A percentile compares a stretch with the other conserved stretches of the same genome.
These are phyloP conservation scores for Tulasnella sp. DNA, from an alignment of 768 basidiomycete genomes.

Conservation along the genomic window DNA sequence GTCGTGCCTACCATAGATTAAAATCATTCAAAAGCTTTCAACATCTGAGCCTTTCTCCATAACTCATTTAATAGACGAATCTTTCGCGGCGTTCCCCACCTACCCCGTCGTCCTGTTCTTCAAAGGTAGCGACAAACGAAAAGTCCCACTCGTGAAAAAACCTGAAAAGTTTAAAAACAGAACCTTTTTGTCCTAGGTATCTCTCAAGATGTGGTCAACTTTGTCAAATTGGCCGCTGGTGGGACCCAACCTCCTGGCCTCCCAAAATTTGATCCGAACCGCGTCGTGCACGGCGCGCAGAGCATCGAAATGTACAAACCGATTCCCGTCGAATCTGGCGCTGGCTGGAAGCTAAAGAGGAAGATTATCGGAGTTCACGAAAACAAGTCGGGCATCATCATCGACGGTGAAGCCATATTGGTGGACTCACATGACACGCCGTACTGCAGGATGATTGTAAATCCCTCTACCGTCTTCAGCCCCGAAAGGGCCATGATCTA, in stretches of 20 bases:
- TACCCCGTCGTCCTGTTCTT: slow-evolving; percentile 70
- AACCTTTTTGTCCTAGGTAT: slow-evolving; percentile 31
- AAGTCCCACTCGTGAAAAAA: too few relatives aligned
- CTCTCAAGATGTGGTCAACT: slow-evolving; percentile 59
- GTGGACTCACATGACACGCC: slow-evolving; percentile 48
- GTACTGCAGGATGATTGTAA: slow-evolving; percentile 54
- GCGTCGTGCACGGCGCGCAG: slow-evolving; percentile 67
- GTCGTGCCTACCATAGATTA: too few relatives aligned
- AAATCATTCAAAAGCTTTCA: too few relatives aligned
- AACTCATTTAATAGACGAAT: slow-evolving; percentile 40
- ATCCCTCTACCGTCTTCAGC: slow-evolving; percentile 14
- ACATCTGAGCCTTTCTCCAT: too few relatives aligned
- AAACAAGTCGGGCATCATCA: slow-evolving; percentile 71
- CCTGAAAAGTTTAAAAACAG: too few relatives aligned
- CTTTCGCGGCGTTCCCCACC: slow-evolving; percentile 70
- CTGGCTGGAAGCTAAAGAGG: slow-evolving; percentile 64
- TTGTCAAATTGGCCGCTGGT: slow-evolving; percentile 39
- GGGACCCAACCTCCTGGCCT: slow-evolving; percentile 45
- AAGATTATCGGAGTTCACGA: slow-evolving; percentile 62
- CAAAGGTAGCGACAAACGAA: slow-evolving; percentile 41
- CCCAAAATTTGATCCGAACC: slow-evolving; percentile 58
- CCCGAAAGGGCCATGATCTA: neutral
- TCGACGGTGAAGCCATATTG: slow-evolving; percentile 52
- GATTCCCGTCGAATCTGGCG: slow-evolving; percentile 62
- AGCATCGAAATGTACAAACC: slow-evolving; percentile 68